These are phyloP conservation scores for Phytopythium chamaehyphon DNA, from an alignment of 352 stramenopile species.

Conservation along the genomic window DNA sequence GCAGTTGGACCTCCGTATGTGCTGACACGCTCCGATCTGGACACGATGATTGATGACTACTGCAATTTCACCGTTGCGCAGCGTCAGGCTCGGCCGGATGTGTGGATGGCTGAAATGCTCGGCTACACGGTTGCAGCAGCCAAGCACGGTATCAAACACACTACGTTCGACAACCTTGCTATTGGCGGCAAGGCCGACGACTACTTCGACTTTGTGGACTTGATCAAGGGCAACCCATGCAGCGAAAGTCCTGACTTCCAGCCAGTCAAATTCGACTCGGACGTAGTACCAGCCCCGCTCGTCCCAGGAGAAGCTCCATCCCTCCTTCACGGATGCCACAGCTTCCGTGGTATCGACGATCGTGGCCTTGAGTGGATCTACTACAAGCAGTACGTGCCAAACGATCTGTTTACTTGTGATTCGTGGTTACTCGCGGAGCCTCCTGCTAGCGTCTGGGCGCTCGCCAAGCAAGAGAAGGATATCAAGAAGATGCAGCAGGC, in stretches of 20 bases:
- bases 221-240: slow-evolving; percentile 63
- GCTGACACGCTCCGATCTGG: slow-evolving; percentile 50
- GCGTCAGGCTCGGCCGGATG: slow-evolving; percentile 26
- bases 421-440: slow-evolving; percentile 65
- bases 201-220: slow-evolving; percentile 54
- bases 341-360: slow-evolving; percentile 41
- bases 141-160: slow-evolving; percentile 70
- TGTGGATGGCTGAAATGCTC: slow-evolving; percentile 48
- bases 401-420: slow-evolving; percentile 73
- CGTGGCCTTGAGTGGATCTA: slow-evolving; percentile 54
- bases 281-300: slow-evolving; percentile 17
- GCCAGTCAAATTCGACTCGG: slow-evolving; percentile 10
- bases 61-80: slow-evolving; percentile 52
- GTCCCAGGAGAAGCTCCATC: slow-evolving; percentile 40
- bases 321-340: slow-evolving; percentile 40
- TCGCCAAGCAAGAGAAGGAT: slow-evolving; percentile 45
- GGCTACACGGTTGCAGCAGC: slow-evolving; percentile 52
- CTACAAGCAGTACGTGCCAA: slow-evolving; percentile 58
- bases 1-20: slow-evolving; percentile 54
- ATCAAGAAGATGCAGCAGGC: slow-evolving; percentile 46
- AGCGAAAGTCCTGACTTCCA: slow-evolving; percentile 14
- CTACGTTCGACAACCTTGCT: slow-evolving; percentile 71
- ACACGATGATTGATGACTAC: slow-evolving; percentile 57
- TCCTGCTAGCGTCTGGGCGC: slow-evolving; percentile 53
- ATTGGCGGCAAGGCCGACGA: slow-evolving; percentile 46